Conservation (phyloP, 371 early-diverging fungal genomes). For the Mitosporidium daphniae region DNA sequence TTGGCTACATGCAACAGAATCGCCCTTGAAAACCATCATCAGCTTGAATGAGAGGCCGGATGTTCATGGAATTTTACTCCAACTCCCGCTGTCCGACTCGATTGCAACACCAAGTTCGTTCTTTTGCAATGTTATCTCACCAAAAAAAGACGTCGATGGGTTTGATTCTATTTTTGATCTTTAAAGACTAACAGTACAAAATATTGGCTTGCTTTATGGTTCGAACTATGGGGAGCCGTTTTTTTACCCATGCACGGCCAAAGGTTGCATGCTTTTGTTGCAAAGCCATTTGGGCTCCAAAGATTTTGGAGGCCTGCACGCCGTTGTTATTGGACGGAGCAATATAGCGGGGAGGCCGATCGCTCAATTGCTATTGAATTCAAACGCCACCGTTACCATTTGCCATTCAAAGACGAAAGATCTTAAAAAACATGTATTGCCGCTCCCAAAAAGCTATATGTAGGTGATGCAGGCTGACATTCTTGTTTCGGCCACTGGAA, state of each 20-base stretch:
- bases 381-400: conserved; percentile 49
- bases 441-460: conserved; percentile 3
- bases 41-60: conserved; percentile 25
- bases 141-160: conserved; percentile 73
- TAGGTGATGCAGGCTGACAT: conserved; percentile 33
- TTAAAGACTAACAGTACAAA: not conserved
- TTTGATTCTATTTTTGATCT: conserved; percentile 5
- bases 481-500: conserved; percentile 45
- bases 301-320: too few species aligned
- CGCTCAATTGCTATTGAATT: conserved; percentile 26
- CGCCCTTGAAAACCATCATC: conserved; percentile 14
- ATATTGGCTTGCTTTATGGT: conserved; percentile 19
- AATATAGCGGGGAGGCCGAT: conserved; percentile 63
- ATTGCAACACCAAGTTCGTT: too few species aligned
- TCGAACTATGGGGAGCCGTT: conserved; percentile 44
- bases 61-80: conserved; percentile 61
- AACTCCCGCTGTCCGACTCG: conserved; percentile 58
- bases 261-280: conserved; percentile 46
- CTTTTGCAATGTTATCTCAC: conserved; percentile 36
- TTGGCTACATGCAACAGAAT: too few species aligned
- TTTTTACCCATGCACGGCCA: conserved; percentile 67
- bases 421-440: conserved; percentile 18
- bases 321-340: too few species aligned
- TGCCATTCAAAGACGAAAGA: conserved; percentile 46
- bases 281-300: too few species aligned